phyloP scores from a whole-genome alignment of 2,329 filamentous ascomycete species.

The Cyphellophora europaea region DNA sequence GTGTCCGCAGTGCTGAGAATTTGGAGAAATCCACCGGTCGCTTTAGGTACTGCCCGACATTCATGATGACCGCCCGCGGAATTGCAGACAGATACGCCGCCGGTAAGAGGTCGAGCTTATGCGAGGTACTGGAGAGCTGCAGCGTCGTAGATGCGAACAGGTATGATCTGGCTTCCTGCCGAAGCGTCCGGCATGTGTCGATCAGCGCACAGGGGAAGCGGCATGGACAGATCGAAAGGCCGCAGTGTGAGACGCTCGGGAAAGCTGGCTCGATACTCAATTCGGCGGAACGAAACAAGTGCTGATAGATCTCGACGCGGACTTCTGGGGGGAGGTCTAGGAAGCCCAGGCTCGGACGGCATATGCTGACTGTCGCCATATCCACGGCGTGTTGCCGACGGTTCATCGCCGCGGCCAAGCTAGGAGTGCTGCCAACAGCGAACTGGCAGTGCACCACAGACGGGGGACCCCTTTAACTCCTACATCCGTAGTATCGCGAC shows the following conservation, averaged over 20 bases:
- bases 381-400: too few species aligned
- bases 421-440: too few species aligned
- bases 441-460: too few species aligned
- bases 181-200: constrained; percentile 7
- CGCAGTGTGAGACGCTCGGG: constrained; percentile 3
- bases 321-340: constrained; percentile 8
- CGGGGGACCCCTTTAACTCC: too few species aligned
- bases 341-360: too few species aligned
- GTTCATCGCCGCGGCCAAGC: too few species aligned
- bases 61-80: constrained; percentile 1
- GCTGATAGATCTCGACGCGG: constrained; percentile 7
- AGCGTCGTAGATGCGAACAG: constrained; percentile 9
- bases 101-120: constrained; percentile 4
- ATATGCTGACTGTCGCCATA: too few species aligned
- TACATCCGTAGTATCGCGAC: too few species aligned
- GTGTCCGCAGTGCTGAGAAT: constrained; percentile 4
- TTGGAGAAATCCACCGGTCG: constrained; percentile 1
- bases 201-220: constrained; percentile 6
- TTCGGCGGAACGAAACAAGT: constrained; percentile 6
- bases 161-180: constrained; percentile 5
- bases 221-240: constrained; percentile 8
- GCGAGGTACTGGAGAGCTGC: constrained; percentile 4
- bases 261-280: not conserved
- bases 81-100: constrained; percentile 4
- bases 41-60: not conserved